Base-by-base conservation (phyloP, 108 stramenopile genomes). In the Skeletonema potamos region DNA sequence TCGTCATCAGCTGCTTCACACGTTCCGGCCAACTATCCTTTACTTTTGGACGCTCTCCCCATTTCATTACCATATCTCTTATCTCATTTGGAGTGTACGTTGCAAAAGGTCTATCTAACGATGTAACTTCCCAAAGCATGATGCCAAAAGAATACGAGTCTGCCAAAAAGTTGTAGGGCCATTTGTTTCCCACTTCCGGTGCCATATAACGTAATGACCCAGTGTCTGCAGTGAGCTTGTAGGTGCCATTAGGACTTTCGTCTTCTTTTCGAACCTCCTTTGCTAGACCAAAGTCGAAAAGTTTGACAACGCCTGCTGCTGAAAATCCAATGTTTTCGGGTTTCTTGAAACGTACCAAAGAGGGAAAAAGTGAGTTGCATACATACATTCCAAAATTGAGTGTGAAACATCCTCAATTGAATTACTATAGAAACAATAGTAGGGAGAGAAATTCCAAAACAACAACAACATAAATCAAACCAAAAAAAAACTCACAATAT, bases 221-320 rank as follows among this genome's bases (percentile, higher is more conserved):
- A 24, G 90, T 91, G 60, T 86, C 82, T n/a, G 87, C 86, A 12
- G 93, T 89, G 10, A 94, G 74, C 56, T 87, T 83, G 74, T 90
- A 94, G 58, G 84, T 76, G 27, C 84, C 89, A 20, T 74, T 74
- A 12, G 58, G 32, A 59, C 33, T 59, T 34, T 33, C 68, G 27
- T 32, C 69, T 39, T 28, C 41, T 57, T 30, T 71, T 33, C 36
- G 69, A n/a, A 76, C 51, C 44, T 44, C 48, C 11, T 61, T 76
- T 28, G 79, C 79, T 32, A 94, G 77, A 4, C 93, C 93, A 72
- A 94, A 94, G 66, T 94, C 93, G 78, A 91, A 91, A 7, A 94
- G 58, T 5, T 89, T 84, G 32, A 90, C 77, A 13, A 63, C 64
- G 26, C 70, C 77, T 37, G n/a, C 86, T 68, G 7, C 60, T 41